Evolutionary conservation across 2,329 filamentous ascomycete species (phyloP).

Genomic region (Exserohilum rostratum): DNA sequence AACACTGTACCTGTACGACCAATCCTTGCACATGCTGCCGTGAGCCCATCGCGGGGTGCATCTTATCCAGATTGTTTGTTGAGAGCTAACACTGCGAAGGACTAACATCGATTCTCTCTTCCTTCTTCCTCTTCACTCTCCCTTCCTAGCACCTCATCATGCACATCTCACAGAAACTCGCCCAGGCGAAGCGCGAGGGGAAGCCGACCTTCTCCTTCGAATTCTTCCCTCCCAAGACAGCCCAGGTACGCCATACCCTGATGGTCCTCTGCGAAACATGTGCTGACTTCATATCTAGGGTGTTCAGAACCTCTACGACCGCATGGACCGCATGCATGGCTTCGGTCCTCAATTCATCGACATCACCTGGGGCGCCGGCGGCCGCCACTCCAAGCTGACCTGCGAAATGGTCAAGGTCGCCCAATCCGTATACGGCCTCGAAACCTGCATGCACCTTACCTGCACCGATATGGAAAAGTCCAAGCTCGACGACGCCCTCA

Average conservation of each 20-base stretch:
- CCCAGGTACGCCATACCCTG: constrained; percentile 59
- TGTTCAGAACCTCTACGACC: constrained; percentile 98
- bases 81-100: constrained; percentile 7
- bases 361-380: constrained; percentile 97
- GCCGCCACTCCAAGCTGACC: constrained; percentile 86
- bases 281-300: constrained; percentile 55
- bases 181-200: constrained; percentile 77
- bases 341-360: constrained; percentile 96
- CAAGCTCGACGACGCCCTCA: constrained; percentile 87
- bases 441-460: constrained; percentile 98
- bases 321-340: constrained; percentile 98
- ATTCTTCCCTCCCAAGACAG: constrained; percentile 98
- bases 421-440: constrained; percentile 91
- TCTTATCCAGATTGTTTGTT: constrained; percentile 8
- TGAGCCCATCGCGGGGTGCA: constrained; percentile 28
- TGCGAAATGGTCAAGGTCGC: constrained; percentile 97
- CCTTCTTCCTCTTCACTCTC: constrained; percentile 6
- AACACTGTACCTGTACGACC: constrained; percentile 15
- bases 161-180: constrained; percentile 94
- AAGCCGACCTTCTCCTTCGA: constrained; percentile 97
- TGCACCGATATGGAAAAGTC: constrained; percentile 97
- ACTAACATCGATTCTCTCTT: constrained; percentile 5
- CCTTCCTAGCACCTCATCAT: constrained; percentile 60
- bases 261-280: background rate
- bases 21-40: constrained; percentile 29